Base-by-base conservation (phyloP, 2,329 filamentous ascomycete genomes). In the Alternaria sp. region DNA sequence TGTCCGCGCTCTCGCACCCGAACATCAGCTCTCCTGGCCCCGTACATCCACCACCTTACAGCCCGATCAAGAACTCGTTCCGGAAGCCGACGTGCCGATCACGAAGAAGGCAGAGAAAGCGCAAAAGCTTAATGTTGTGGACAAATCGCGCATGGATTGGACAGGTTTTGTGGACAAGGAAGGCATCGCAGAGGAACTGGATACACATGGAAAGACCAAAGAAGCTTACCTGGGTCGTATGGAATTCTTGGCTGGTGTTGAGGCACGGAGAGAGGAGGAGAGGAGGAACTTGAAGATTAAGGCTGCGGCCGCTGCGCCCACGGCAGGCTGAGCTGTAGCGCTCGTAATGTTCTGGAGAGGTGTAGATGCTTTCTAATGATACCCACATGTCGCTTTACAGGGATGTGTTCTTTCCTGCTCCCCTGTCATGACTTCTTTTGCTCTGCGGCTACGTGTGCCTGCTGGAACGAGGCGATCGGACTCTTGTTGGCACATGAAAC, bases 91-190 rank as follows among this genome's bases (percentile, higher is more conserved):
- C 16, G 53, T 54, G 11, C 58, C 60, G 7, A 62, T 57, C 18
- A 55, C 61, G 4, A 67, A 66, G 20, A 68, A 65, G 26, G 62
- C 61, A 62, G 80, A 71, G 68, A 83, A 77, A 78, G 84, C 69
- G 22, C 84, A 85, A 59, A 89, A 88, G 70, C 84, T 90, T 78
- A 89, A 88, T 65, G 88, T 87, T 0, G 86, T 90, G 51, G 87
- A 89, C 75, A 90, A 89, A 75, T 88, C 85, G 30, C 83, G 87
- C 54, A 78, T 89, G 69, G 88, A 90, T 67, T 90, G 88, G 88
- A 87, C 86, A 20, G 83, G 84, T 11, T 88, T 88, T 69, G 87
- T 90, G 41, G 86, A 88, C 70, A 78, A 85, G 54, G 84, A 85
- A 46, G 87, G 87, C 30, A 84, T 89, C 58, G 83, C 84, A 57